Evolutionary conservation across 345 rosid genomes (phyloP).

Genomic region (Populus simonii): DNA sequence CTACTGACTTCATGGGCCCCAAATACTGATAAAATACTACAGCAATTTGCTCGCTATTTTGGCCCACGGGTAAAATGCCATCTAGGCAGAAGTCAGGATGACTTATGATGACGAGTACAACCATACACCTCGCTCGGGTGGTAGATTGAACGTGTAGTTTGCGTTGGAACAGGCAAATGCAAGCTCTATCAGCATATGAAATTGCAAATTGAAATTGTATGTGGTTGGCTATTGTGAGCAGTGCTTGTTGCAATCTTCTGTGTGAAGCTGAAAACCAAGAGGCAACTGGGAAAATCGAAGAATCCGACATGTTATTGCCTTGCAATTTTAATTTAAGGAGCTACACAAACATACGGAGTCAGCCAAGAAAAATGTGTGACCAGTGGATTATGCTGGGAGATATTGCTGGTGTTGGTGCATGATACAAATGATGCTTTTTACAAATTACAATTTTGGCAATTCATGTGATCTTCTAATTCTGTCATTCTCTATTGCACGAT

Average conservation of each 20-base stretch:
- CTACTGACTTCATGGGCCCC: neutral
- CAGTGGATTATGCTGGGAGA: neutral
- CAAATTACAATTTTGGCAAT: neutral
- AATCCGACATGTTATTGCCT: too few relatives aligned
- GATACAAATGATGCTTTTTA: neutral
- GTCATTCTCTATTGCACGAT: neutral
- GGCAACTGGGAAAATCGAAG: neutral
- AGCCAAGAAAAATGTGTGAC: neutral
- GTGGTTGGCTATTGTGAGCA: neutral
- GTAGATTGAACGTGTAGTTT: too few relatives aligned
- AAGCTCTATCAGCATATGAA: constrained; percentile 42
- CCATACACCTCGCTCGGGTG: neutral
- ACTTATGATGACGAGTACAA: neutral
- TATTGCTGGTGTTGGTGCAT: neutral
- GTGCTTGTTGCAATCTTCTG: neutral
- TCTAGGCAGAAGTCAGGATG: neutral
- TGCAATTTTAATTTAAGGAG: neutral
- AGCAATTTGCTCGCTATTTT: neutral
- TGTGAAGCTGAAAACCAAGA: neutral
- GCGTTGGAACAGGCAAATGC: constrained; percentile 41
- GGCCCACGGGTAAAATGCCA: neutral
- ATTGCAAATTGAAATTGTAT: neutral
- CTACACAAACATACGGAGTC: neutral
- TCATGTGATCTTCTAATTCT: neutral
- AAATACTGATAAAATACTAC: neutral